phyloP scores from a whole-genome alignment of 176 grass and related monocot genomes.

The Triticum aestivum region DNA sequence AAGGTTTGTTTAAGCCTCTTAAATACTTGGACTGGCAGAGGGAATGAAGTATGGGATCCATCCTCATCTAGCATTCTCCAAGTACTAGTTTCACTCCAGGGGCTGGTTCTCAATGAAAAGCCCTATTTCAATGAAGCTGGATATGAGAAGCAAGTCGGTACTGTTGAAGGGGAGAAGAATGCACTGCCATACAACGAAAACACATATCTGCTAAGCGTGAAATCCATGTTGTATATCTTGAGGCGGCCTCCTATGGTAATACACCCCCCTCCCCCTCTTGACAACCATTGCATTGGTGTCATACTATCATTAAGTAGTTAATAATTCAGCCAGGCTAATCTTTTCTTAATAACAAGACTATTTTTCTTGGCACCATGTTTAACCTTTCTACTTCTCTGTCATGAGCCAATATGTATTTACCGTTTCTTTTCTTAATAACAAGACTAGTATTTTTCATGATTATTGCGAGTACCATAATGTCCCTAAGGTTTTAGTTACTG shows the following conservation, averaged over 20 bases:
- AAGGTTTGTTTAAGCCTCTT: slow-evolving; percentile 96
- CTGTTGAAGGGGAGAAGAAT: slow-evolving; percentile 97
- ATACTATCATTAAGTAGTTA: background rate
- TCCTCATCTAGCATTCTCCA: slow-evolving; percentile 91
- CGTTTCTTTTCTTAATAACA: no score
- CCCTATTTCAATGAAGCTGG: slow-evolving; percentile 98
- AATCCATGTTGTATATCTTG: slow-evolving; percentile 93
- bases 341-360: background rate
- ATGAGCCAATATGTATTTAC: background rate
- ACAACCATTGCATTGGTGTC: background rate
- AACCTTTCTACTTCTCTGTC: slow-evolving; percentile 2
- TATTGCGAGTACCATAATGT: background rate
- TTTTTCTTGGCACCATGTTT: background rate
- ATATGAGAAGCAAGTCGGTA: slow-evolving; percentile 96
- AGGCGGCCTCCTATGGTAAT: slow-evolving; percentile 89
- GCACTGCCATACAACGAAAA: slow-evolving; percentile 95
- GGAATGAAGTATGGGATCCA: slow-evolving; percentile 94
- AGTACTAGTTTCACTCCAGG: slow-evolving; percentile 92
- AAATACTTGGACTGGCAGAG: slow-evolving; percentile 92
- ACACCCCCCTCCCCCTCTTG: background rate
- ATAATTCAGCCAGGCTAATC: background rate
- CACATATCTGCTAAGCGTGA: slow-evolving; percentile 88
- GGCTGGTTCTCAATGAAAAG: slow-evolving; percentile 90
- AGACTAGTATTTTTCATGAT: background rate
- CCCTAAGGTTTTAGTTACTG: background rate